Evolutionary conservation across 306 rosid species (phyloP), one percentile per base, ranked within the genome.

Genomic region (Rubus idaeus): DNA sequence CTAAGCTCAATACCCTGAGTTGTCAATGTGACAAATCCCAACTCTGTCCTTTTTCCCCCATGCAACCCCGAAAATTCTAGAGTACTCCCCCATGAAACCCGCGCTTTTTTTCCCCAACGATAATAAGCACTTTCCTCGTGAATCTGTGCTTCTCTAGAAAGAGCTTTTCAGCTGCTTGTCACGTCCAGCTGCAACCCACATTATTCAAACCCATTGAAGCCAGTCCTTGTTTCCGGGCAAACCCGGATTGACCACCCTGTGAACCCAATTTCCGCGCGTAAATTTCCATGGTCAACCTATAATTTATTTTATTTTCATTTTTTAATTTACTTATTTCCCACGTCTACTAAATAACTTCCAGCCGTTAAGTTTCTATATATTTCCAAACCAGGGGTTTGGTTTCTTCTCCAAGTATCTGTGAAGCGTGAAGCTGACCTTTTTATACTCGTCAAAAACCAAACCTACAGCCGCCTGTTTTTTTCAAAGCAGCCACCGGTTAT

Each of bases 81-180:
- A n/a, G n/a, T n/a, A n/a, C n/a, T 9, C 46, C 26, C 68, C 78
- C 83, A 63, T 11, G 74, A 70, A 80, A 12, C 73, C n/a, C 42
- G 68, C 55, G 10, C 66, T 10, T 7, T 60, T 68, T 20, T 21
- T 21, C 21, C 62, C 72, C 65, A 37, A 50, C 79, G 12, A 50
- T 0, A 39, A 4, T 3, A 23, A 13, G 1, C n/a, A 20, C 70
- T 49, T 75, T 49, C 69, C 74, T 26, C 77, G 69, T 65, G 79
- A 58, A 56, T 0, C 45, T 50, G 23, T 46, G 47, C 64, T 72
- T 56, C 65, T 46, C 37, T 6, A 47, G 0, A 71, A 17, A 49
- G 6, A 49, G 11, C 39, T 23, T 23, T 23, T 23, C 26, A 23
- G 26, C 26, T 23, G 40, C 52, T 20, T 40, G 26, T 23, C 26